phyloP scores from a whole-genome alignment of 148 eudicot genomes.

The Arctostaphylos glauca region DNA sequence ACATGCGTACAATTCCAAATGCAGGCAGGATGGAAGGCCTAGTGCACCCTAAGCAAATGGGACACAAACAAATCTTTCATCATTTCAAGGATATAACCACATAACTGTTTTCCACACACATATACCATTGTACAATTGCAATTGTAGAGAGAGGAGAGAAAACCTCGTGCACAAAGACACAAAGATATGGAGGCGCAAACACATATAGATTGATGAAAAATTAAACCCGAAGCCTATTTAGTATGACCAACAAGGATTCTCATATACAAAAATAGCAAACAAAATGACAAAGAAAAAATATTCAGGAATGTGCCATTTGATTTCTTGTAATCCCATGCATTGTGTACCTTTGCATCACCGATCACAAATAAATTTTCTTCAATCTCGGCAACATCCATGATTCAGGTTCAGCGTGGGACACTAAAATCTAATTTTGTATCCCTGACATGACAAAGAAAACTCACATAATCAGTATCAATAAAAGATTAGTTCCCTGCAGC shows the following conservation, averaged over 20 bases:
- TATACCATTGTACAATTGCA: no score
- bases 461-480: not conserved
- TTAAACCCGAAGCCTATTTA: not conserved
- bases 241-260: not conserved
- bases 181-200: not conserved
- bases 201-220: not conserved
- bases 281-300: not conserved
- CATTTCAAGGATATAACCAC: not conserved
- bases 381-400: conserved; percentile 68
- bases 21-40: not conserved
- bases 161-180: not conserved
- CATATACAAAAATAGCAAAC: not conserved
- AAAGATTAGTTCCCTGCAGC: not conserved
- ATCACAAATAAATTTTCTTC: conserved; percentile 70
- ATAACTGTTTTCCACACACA: no score
- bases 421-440: conserved; percentile 15
- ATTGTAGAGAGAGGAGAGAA: no score
- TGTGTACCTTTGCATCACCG: conserved; percentile 82
- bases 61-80: not conserved
- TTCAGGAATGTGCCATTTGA: not conserved
- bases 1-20: not conserved
- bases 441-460: conserved; percentile 34
- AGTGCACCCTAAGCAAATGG: not conserved
- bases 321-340: not conserved
- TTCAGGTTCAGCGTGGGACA: conserved; percentile 18